Evolutionary conservation across 2,329 filamentous ascomycete genomes (phyloP), one percentile per base, ranked within the genome.

Genomic region (Botryotinia narcissicola): DNA sequence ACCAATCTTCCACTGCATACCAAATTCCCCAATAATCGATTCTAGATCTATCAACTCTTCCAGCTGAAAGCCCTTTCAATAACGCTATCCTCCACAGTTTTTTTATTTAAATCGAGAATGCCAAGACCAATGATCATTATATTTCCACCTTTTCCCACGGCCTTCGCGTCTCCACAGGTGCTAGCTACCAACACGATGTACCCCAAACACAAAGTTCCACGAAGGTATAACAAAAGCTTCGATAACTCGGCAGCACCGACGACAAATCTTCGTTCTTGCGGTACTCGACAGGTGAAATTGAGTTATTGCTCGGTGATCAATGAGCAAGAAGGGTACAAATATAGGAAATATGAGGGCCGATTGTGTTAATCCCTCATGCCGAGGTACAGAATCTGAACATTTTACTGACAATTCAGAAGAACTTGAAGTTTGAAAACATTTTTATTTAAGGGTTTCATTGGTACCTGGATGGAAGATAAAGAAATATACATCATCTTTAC

Each of bases 231-330:
- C 46, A 54, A 67, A 29, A 20, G 18, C 25, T 69, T 69, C 37
- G 12, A 69, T 68, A 57, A 16, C 25, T 69, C 48, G 66, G 66
- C 66, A 69, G 4, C 25, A 69, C 66, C 25, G 48, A 42, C 37
- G n/a, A 57, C 18, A 57, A 9, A 32, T 57, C 14, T 25, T 57
- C 18, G 35, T 42, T 42, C 48, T 57, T 57, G 66, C 18, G 48
- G 25, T 59, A 69, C 66, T 57, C 48, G 48, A 57, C 48, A 57
- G 66, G 35, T 59, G 66, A 1, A 16, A 12, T 22, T 42, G n/a
- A 57, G 25, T 42, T 42, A 22, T 59, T 6, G 48, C 66, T 57
- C n/a, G 25, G 37, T 32, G 48, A 57, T 35, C 37, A 42, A 42
- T 4, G 12, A 37, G 16, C 20, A 18, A 37, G 12, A n/a, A 29